These are phyloP conservation scores for Colletotrichum sp. DNA, from an alignment of 2,329 filamentous ascomycete genomes.

Conservation along the genomic window DNA sequence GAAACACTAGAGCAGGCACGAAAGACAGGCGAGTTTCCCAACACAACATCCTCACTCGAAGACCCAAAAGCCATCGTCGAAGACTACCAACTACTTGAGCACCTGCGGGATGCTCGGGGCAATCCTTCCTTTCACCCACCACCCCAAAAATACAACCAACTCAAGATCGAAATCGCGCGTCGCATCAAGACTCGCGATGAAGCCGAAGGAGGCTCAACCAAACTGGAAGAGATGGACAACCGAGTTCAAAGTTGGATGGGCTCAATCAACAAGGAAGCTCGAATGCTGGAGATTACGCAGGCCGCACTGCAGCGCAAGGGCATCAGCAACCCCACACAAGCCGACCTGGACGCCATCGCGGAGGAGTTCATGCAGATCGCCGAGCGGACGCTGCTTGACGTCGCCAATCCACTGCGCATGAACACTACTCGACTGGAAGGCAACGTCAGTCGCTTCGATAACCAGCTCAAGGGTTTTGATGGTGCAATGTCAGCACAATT, in stretches of 20 bases:
- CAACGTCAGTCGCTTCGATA: background rate
- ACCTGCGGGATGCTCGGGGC: too few relatives aligned
- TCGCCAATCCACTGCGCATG: slow-evolving; percentile 17
- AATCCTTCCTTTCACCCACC: too few relatives aligned
- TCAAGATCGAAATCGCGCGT: slow-evolving; percentile 36
- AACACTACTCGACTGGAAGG: background rate
- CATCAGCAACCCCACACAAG: slow-evolving; percentile 17
- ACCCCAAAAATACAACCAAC: slow-evolving; percentile 24
- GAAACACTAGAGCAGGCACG: background rate
- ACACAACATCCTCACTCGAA: rapidly evolving
- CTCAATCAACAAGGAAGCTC: slow-evolving; percentile 8
- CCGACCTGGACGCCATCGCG: slow-evolving; percentile 15
- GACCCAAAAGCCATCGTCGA: background rate
- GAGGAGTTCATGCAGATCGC: slow-evolving; percentile 20
- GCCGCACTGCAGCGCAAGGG: slow-evolving; percentile 11
- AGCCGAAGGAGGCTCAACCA: slow-evolving; percentile 20
- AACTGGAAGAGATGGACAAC: background rate
- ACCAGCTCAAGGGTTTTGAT: background rate
- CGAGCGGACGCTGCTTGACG: slow-evolving; percentile 17
- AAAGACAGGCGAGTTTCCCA: background rate
- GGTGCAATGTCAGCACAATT: too few relatives aligned
- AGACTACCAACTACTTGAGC: background rate
- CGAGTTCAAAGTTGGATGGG: slow-evolving; percentile 17
- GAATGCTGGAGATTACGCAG: slow-evolving; percentile 18
- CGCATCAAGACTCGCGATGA: slow-evolving; percentile 41